A percentile compares a stretch with the other conserved stretches of the same genome.
Evolutionary conservation across 2,329 filamentous ascomycete species (phyloP).

Genomic region (Tricladium varicosporioides): DNA sequence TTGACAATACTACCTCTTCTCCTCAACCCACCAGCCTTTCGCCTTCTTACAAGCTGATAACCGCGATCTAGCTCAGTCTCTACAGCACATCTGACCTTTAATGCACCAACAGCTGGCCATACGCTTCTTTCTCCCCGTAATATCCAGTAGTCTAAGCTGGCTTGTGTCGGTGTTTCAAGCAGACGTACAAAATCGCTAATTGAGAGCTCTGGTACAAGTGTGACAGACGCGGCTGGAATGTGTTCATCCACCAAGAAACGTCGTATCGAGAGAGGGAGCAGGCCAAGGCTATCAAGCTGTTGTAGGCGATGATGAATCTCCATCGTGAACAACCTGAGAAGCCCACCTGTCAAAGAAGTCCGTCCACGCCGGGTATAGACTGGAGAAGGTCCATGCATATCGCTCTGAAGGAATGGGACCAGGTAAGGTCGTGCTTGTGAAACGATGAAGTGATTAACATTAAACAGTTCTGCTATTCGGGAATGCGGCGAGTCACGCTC

Average conservation of each 20-base stretch:
- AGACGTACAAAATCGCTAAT: conserved; percentile 72
- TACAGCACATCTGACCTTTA: conserved; percentile 78
- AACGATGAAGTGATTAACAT: conserved; percentile 87
- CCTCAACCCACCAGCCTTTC: conserved; percentile 34
- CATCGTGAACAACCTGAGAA: conserved; percentile 67
- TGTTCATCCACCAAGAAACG: conserved; percentile 81
- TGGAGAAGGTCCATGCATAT: conserved; percentile 72
- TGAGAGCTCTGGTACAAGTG: conserved; percentile 77
- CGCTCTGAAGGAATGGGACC: conserved; percentile 78
- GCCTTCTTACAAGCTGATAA: conserved; percentile 73
- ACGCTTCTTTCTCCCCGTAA: conserved; percentile 79
- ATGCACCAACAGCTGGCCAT: conserved; percentile 82
- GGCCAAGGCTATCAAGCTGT: conserved; percentile 74
- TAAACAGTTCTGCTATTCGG: conserved; percentile 65
- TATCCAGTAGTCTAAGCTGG: conserved; percentile 82
- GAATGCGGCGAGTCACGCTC: conserved; percentile 58
- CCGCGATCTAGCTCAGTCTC: conserved; percentile 85
- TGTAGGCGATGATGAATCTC: conserved; percentile 79
- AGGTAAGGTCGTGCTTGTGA: conserved; percentile 89
- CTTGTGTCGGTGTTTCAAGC: conserved; percentile 77
- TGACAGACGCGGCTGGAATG: conserved; percentile 74
- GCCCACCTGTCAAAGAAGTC: conserved; percentile 54
- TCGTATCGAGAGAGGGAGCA: conserved; percentile 68
- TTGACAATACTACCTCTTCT: conserved; percentile 33
- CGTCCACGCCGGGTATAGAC: conserved; percentile 57